A percentile compares a stretch with the other conserved stretches of the same genome.
Conservation (phyloP, 2,329 filamentous ascomycete species). For the Sclerotinia sclerotiorum region DNA sequence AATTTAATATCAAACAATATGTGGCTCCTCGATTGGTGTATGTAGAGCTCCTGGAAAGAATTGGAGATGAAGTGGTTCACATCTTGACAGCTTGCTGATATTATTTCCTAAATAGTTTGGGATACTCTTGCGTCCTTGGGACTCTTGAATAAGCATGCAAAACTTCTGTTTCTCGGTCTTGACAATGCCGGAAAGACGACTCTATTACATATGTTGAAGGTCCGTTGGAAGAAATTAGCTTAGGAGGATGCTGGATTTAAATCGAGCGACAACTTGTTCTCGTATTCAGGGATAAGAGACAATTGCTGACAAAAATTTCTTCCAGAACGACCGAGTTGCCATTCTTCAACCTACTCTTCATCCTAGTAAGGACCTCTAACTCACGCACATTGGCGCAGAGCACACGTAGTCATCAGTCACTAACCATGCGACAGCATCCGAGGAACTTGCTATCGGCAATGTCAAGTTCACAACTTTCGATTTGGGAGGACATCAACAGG, state of each 20-base stretch:
- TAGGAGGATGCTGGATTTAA: neutral
- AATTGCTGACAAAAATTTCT: constrained; percentile 28
- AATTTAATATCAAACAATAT: constrained; percentile 48
- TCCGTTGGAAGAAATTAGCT: constrained; percentile 45
- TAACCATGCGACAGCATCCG: constrained; percentile 61
- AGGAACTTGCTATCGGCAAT: constrained; percentile 90
- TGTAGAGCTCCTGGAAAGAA: constrained; percentile 41
- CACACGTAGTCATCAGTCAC: constrained; percentile 31
- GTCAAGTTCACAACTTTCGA: constrained; percentile 95
- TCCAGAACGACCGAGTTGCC: constrained; percentile 85
- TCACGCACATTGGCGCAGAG: constrained; percentile 1
- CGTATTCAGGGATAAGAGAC: constrained; percentile 12
- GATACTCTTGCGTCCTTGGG: constrained; percentile 85
- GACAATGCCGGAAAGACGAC: constrained; percentile 96
- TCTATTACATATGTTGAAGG: constrained; percentile 92
- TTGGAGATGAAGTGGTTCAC: constrained; percentile 18
- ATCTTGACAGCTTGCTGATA: constrained; percentile 38
- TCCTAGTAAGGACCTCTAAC: constrained; percentile 60
- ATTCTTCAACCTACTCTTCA: constrained; percentile 89
- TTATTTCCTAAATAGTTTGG: constrained; percentile 61
- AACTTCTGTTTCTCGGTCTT: constrained; percentile 88
- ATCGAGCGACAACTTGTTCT: constrained; percentile 18
- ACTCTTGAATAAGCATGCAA: constrained; percentile 92
- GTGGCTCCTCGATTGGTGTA: constrained; percentile 98
- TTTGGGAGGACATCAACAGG: constrained; percentile 89